Percentiles rank a stretch among this genome's conserved stretches.
These are phyloP conservation scores for Tulasnella sp. DNA, from an alignment of 768 basidiomycete species.

Conservation along the genomic window DNA sequence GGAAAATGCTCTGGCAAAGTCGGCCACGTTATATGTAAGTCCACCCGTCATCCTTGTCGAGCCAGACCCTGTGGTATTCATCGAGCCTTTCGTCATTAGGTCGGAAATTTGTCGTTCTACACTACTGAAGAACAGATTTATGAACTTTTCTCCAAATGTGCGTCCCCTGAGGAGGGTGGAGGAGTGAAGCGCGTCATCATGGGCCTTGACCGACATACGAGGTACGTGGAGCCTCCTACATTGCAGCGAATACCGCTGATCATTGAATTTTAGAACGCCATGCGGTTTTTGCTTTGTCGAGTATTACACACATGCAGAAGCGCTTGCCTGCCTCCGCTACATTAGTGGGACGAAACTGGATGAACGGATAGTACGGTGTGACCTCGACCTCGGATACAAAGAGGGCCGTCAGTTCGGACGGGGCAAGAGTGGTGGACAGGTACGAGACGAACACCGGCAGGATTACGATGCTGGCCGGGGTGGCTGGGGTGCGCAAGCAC, in stretches of 20 bases:
- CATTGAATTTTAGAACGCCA: slow-evolving; percentile 47
- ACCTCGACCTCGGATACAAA: slow-evolving; percentile 90
- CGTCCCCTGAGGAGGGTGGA: slow-evolving; percentile 72
- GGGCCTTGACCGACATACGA: slow-evolving; percentile 82
- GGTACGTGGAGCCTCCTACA: slow-evolving; percentile 33
- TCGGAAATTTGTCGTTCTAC: slow-evolving; percentile 88
- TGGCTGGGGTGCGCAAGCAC: slow-evolving; percentile 68
- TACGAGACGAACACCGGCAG: slow-evolving; percentile 87
- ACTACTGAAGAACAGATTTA: slow-evolving; percentile 95
- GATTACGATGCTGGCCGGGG: slow-evolving; percentile 96
- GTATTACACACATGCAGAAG: slow-evolving; percentile 90
- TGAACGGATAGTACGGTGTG: slow-evolving; percentile 95
- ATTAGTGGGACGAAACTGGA: slow-evolving; percentile 98
- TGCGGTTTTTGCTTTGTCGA: slow-evolving; percentile 95
- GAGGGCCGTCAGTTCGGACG: slow-evolving; percentile 96
- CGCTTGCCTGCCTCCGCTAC: slow-evolving; percentile 83
- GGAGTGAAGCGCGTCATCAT: slow-evolving; percentile 91
- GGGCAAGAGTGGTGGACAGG: slow-evolving; percentile 95
- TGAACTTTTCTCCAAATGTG: slow-evolving; percentile 83
- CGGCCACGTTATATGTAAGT: slow-evolving; percentile 83
- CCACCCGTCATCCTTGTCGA: slow-evolving; percentile 18
- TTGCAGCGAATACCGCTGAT: not conserved
- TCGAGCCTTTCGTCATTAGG: slow-evolving; percentile 31
- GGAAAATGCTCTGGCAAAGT: slow-evolving; percentile 66
- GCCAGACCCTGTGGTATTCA: slow-evolving; percentile 11